Base-by-base conservation (phyloP, 2,329 filamentous ascomycete genomes). In the Blastomyces gilchristii region DNA sequence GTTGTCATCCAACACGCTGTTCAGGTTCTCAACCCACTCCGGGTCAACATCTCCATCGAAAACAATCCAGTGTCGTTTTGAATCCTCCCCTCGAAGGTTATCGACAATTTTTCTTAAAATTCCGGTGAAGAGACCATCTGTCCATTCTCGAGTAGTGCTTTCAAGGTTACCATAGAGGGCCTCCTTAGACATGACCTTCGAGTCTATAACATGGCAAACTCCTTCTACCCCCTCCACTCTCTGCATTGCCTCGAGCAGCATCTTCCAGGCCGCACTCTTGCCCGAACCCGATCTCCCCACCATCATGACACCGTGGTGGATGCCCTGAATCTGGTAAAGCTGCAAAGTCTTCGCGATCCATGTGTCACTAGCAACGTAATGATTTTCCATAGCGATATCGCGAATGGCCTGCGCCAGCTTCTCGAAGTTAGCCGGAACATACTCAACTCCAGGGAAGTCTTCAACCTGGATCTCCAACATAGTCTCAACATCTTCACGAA, bases 251-350 rank as follows among this genome's bases (percentile, higher is more conserved):
- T 95, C 89, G 25, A 99, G 83, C 60, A 99, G 82, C 52, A 96
- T 86, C 71, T 90, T 91, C 94, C 95, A 99, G 5, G 94, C 90
- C 1, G 89, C 87, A 50, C 94, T 97, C 78, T 99, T 99, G 73
- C 95, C 95, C 56, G 93, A 89, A n/a, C 95, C 94, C 39, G 95
- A 97, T 72, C 90, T 91, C 66, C 94, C 94, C 11, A 99, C 94
- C 94, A 99, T 97, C 95, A 99, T 99, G 37, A 99, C 94, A 87
- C 94, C 94, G 69, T 99, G 94, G 72, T 99, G 94, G 64, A 99
- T 91, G 68, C 87, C 89, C 76, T 97, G 94, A 66, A 99, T 99
- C 75, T 99, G 94, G 74, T 96, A 97, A 2, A 99, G 84, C 75
- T 99, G 94, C 9, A 99, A 82, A 43, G 96, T 87, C 79, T 99